phyloP scores from a whole-genome alignment of 176 grass and related monocot species.

The Rhynchospora tenuis region DNA sequence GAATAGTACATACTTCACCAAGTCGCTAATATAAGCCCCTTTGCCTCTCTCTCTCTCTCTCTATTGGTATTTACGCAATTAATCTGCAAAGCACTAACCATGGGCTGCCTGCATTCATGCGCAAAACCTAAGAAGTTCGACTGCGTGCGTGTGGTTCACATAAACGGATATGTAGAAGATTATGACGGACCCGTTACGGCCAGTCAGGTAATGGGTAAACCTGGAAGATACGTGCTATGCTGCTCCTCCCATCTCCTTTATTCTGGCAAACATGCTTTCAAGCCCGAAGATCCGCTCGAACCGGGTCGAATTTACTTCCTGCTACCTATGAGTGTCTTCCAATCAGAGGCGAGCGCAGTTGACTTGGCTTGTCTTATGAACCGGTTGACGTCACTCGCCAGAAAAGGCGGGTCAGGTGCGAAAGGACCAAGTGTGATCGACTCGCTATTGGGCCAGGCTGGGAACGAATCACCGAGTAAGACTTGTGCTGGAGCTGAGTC shows the following conservation, averaged over 20 bases:
- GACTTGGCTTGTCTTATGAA: slow-evolving; percentile 88
- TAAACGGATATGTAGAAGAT: slow-evolving; percentile 92
- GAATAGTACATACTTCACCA: neutral
- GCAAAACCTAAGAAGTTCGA: slow-evolving; percentile 26
- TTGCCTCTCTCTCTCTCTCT: neutral
- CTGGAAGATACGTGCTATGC: slow-evolving; percentile 52
- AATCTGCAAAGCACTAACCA: neutral
- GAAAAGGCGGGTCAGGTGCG: slow-evolving; percentile 24
- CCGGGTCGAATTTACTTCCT: slow-evolving; percentile 85
- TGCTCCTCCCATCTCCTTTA: slow-evolving; percentile 55
- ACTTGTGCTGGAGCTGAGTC: neutral
- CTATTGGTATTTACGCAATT: neutral
- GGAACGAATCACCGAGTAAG: neutral
- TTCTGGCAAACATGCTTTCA: slow-evolving; percentile 47
- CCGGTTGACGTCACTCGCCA: slow-evolving; percentile 56
- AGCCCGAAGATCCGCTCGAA: slow-evolving; percentile 54
- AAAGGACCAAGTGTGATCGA: slow-evolving; percentile 34
- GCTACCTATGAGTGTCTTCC: slow-evolving; percentile 64
- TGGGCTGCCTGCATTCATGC: slow-evolving; percentile 53
- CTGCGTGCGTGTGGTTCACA: slow-evolving; percentile 83
- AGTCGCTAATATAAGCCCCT: neutral
- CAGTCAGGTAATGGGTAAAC: slow-evolving; percentile 31
- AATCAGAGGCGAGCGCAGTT: slow-evolving; percentile 67
- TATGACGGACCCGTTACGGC: slow-evolving; percentile 65
- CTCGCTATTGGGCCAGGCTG: slow-evolving; percentile 26